phyloP scores from a whole-genome alignment of 2,329 filamentous ascomycete species.

The Botrytis sinoallii region DNA sequence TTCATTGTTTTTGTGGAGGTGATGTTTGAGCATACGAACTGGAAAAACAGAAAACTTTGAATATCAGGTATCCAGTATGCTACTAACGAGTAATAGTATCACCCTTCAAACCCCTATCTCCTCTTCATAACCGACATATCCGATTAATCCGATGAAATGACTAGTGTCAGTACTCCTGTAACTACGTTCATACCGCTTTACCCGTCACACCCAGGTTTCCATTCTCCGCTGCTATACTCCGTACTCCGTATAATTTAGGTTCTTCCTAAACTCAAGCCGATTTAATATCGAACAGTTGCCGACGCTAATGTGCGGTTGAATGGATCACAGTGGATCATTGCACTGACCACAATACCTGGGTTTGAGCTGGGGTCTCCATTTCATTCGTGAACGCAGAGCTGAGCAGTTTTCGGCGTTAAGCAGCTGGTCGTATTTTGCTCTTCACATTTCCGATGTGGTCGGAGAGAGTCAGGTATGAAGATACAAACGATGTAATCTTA shows the following conservation, averaged over 20 bases:
- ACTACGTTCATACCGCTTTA: background rate
- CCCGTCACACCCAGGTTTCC: background rate
- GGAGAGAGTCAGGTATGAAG: background rate
- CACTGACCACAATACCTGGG: background rate
- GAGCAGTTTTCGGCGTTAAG: background rate
- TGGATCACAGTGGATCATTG: background rate
- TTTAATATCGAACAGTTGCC: constrained; percentile 1
- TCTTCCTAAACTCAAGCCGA: background rate
- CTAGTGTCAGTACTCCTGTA: background rate
- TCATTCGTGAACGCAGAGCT: background rate
- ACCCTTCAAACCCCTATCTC: background rate
- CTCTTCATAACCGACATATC: background rate
- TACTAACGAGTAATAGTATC: background rate
- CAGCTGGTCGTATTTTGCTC: too few relatives aligned
- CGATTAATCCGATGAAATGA: background rate
- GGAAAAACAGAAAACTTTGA: background rate
- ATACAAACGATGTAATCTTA: background rate
- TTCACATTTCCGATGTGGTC: background rate
- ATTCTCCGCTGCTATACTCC: background rate
- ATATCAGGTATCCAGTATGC: background rate
- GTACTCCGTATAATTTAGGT: background rate
- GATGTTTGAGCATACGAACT: background rate
- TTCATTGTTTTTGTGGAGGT: background rate
- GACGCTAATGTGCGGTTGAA: background rate
- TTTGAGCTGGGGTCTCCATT: background rate